Percentiles rank a stretch among this genome's conserved stretches.
Evolutionary conservation across 257 asterid species (phyloP).

Genomic region (Solanum virginianum): DNA sequence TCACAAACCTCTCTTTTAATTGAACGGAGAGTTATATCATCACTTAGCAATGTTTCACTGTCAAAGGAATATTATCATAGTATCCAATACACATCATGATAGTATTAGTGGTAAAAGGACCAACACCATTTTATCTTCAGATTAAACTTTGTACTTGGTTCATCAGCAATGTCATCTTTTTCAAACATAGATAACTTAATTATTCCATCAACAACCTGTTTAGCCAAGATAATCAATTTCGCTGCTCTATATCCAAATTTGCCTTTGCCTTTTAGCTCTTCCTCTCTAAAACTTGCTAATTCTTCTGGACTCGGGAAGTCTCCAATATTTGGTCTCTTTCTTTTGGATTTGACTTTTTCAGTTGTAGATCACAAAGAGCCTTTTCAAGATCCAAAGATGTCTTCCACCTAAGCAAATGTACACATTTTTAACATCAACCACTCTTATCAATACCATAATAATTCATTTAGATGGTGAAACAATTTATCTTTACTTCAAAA

Average conservation of each 20-base stretch:
- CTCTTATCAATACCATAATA: no score
- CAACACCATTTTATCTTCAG: constrained; percentile 15
- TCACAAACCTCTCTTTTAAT: no score
- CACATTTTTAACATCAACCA: no score
- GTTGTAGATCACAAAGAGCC: constrained; percentile 23
- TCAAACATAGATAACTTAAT: constrained; percentile 3
- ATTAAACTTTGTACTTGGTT: neutral
- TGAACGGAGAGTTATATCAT: no score
- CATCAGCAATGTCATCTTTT: neutral
- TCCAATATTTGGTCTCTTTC: constrained; percentile 6
- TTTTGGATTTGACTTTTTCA: neutral
- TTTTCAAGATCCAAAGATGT: neutral
- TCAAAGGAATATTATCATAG: constrained; percentile 28
- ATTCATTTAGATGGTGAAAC: no score
- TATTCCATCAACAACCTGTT: constrained; percentile 4
- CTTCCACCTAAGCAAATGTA: neutral
- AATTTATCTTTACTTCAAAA: neutral
- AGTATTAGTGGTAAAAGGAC: constrained; percentile 26
- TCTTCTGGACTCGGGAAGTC: constrained; percentile 30
- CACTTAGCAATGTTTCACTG: constrained; percentile 21
- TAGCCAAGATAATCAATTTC: constrained; percentile 11
- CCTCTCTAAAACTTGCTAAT: constrained; percentile 15
- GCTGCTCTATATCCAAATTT: constrained; percentile 25
- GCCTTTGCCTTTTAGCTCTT: constrained; percentile 1
- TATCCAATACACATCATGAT: constrained; percentile 34